phyloP scores from a whole-genome alignment of 108 stramenopile genomes.

The Pseudonitzschia delicatissima region DNA sequence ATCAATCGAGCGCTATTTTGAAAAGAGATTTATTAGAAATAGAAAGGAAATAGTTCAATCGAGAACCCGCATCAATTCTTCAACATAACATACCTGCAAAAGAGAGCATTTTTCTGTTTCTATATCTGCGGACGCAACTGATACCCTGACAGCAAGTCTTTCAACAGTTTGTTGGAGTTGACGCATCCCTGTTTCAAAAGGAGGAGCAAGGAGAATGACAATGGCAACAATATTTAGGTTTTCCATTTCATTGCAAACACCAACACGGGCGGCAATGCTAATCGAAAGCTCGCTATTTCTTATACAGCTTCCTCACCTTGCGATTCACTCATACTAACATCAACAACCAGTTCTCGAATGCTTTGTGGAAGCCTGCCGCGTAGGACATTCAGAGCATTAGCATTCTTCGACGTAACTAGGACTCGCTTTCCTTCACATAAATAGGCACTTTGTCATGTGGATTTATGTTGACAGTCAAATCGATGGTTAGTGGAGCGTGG shows the following conservation, averaged over 20 bases:
- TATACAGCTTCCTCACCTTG: not conserved
- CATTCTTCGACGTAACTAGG: slow-evolving; percentile 52
- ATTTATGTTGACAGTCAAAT: too few relatives aligned
- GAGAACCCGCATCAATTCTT: not conserved
- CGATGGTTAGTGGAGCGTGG: too few relatives aligned
- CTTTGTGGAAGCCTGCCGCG: slow-evolving; percentile 45
- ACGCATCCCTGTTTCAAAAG: slow-evolving; percentile 41
- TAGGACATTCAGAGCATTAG: slow-evolving; percentile 54
- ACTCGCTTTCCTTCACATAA: slow-evolving; percentile 62
- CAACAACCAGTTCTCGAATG: slow-evolving; percentile 52
- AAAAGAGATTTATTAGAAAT: not conserved
- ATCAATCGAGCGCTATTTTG: slow-evolving; percentile 12
- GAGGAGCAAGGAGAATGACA: not conserved
- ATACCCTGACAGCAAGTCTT: slow-evolving; percentile 49
- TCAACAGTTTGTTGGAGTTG: slow-evolving; percentile 64
- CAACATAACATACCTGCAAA: slow-evolving; percentile 19
- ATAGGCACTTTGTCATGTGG: slow-evolving; percentile 41
- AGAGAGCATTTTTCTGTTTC: slow-evolving; percentile 32
- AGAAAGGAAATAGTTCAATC: not conserved
- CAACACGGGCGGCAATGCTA: too few relatives aligned
- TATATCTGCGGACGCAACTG: slow-evolving; percentile 28
- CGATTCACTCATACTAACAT: slow-evolving; percentile 45
- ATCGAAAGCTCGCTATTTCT: too few relatives aligned
- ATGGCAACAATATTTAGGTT: not conserved
- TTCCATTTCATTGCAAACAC: not conserved